Conservation (phyloP, 2,329 filamentous ascomycete species). For the Madurella fahalii region DNA sequence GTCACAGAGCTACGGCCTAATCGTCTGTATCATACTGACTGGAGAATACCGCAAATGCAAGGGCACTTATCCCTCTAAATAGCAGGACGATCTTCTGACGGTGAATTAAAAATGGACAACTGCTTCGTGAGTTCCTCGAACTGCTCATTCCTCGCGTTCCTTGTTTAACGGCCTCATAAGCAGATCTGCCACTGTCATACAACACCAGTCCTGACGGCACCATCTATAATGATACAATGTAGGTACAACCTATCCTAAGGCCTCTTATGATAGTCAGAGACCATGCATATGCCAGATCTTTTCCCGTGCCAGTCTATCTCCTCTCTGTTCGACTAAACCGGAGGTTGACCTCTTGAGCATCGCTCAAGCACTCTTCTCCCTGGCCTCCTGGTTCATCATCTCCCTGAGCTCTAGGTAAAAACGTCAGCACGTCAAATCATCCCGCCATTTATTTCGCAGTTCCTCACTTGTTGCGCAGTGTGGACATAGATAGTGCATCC, state of each 20-base stretch:
- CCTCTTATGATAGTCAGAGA: no score
- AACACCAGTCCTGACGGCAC: background rate
- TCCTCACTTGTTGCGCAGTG: constrained; percentile 76
- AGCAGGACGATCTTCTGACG: no score
- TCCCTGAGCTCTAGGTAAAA: constrained; percentile 40
- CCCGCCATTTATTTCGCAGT: background rate
- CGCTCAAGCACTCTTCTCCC: constrained; percentile 13
- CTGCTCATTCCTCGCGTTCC: no score
- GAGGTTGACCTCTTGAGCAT: no score
- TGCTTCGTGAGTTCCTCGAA: no score
- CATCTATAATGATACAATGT: constrained; percentile 14
- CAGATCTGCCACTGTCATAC: background rate
- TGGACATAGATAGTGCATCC: constrained; percentile 82
- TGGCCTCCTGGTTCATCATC: constrained; percentile 30
- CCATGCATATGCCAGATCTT: no score
- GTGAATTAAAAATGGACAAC: no score
- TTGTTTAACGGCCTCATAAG: background rate
- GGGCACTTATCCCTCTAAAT: no score
- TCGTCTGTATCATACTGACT: no score
- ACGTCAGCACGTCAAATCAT: constrained; percentile 20
- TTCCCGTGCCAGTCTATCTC: no score
- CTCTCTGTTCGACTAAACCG: no score
- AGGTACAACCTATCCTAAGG: constrained; percentile 8
- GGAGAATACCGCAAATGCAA: no score
- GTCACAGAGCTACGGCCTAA: background rate